Conservation (phyloP, 2,329 filamentous ascomycete genomes). For the Colletotrichum lindemuthianum region DNA sequence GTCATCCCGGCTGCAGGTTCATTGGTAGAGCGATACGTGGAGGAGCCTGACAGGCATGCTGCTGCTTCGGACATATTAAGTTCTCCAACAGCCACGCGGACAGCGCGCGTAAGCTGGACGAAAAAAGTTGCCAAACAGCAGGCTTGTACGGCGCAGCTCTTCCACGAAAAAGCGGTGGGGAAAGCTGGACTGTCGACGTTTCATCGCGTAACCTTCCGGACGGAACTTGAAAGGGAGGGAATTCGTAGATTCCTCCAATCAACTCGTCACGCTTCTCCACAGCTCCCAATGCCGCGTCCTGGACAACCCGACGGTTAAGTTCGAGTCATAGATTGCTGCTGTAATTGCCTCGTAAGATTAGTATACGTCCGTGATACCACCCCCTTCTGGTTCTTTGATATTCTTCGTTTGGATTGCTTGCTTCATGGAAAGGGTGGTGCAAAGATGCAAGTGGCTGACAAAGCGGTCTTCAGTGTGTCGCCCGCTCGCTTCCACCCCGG, state of each 20-base stretch:
- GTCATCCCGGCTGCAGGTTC: background rate
- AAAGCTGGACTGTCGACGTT: slow-evolving; percentile 16
- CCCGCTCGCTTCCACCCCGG: too few species aligned
- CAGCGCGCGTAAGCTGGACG: background rate
- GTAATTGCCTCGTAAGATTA: too few species aligned
- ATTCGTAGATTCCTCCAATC: slow-evolving; percentile 26
- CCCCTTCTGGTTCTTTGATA: too few species aligned
- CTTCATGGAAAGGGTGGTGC: too few species aligned
- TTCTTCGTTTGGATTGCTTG: too few species aligned
- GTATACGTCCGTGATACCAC: too few species aligned
- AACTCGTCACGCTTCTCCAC: slow-evolving; percentile 13
- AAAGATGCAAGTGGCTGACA: too few species aligned
- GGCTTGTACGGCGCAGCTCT: background rate
- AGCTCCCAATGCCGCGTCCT: slow-evolving; percentile 6
- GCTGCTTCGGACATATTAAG: slow-evolving; percentile 20
- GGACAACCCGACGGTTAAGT: background rate
- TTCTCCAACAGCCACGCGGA: background rate
- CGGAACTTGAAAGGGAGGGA: slow-evolving; percentile 2
- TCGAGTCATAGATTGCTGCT: too few species aligned
- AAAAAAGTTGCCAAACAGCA: background rate
- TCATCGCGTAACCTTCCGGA: slow-evolving; percentile 27
- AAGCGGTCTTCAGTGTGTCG: too few species aligned
- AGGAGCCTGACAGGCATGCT: slow-evolving; percentile 20
- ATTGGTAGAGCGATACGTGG: slow-evolving; percentile 7
- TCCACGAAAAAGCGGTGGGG: background rate